Conservation (phyloP, 2,329 filamentous ascomycete species). For the Thelonectria rubi region DNA sequence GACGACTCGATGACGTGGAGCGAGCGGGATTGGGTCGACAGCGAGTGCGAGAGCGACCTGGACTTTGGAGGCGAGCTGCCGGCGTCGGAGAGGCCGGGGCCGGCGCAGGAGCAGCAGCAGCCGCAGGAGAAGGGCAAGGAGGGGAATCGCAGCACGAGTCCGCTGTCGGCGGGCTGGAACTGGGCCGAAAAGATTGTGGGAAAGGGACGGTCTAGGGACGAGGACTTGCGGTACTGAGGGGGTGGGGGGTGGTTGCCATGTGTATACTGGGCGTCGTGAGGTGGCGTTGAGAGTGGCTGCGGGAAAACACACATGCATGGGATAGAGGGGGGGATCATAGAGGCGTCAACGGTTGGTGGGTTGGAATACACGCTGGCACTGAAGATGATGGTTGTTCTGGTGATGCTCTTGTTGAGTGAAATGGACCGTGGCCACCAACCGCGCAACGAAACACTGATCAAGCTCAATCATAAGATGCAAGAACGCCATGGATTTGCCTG, state of each 20-base stretch:
- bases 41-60: conserved; percentile 41
- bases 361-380: not conserved
- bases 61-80: conserved; percentile 40
- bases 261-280: conserved; percentile 7
- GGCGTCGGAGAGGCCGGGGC: conserved; percentile 26
- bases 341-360: not conserved
- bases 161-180: conserved; percentile 52
- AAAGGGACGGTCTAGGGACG: conserved; percentile 47
- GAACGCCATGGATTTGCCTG: too few relatives aligned
- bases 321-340: conserved; percentile 13
- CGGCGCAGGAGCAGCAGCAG: conserved; percentile 1
- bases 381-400: not conserved
- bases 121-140: conserved; percentile 32
- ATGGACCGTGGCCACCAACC: too few relatives aligned
- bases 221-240: conserved; percentile 26
- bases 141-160: conserved; percentile 40
- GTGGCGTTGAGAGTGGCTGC: not conserved
- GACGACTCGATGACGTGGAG: conserved; percentile 71
- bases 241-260: not conserved
- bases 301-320: conserved; percentile 8
- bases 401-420: too few relatives aligned
- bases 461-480: too few relatives aligned
- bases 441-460: too few relatives aligned
- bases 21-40: conserved; percentile 48
- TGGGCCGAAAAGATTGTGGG: conserved; percentile 66